Evolutionary conservation across 2,329 filamentous ascomycete genomes (phyloP).

Genomic region (Rutstroemia sp.): DNA sequence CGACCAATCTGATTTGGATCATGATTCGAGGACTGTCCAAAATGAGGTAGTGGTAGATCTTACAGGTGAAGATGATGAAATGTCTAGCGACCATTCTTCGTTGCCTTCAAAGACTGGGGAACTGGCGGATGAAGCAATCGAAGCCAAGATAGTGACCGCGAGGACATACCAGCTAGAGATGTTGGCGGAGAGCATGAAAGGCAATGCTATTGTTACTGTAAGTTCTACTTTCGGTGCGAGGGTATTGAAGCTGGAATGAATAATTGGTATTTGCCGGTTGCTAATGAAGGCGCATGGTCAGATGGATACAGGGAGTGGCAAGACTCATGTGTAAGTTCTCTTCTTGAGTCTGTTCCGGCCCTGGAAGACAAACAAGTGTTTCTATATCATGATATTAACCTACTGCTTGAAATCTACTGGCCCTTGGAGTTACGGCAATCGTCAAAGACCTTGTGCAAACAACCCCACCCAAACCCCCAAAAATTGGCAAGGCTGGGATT

Average conservation of each 20-base stretch:
- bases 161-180: constrained; percentile 64
- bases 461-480: too few relatives aligned
- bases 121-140: neutral
- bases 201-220: constrained; percentile 67
- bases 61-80: too few relatives aligned
- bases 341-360: neutral
- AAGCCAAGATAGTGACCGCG: constrained; percentile 14
- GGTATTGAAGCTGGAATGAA: neutral
- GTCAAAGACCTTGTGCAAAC: too few relatives aligned
- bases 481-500: too few relatives aligned
- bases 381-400: neutral
- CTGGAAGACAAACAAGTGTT: neutral
- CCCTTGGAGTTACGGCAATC: too few relatives aligned
- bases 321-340: constrained; percentile 9
- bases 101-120: too few relatives aligned
- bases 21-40: too few relatives aligned
- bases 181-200: constrained; percentile 59
- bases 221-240: constrained; percentile 3
- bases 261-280: neutral
- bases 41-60: too few relatives aligned
- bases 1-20: too few relatives aligned
- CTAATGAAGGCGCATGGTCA: neutral
- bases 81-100: too few relatives aligned
- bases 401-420: neutral
- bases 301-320: constrained; percentile 11